Percentiles rank a stretch among this genome's conserved stretches.
Evolutionary conservation across 75 land plant genomes (phyloP).

Genomic region (Sequoia sempervirens): DNA sequence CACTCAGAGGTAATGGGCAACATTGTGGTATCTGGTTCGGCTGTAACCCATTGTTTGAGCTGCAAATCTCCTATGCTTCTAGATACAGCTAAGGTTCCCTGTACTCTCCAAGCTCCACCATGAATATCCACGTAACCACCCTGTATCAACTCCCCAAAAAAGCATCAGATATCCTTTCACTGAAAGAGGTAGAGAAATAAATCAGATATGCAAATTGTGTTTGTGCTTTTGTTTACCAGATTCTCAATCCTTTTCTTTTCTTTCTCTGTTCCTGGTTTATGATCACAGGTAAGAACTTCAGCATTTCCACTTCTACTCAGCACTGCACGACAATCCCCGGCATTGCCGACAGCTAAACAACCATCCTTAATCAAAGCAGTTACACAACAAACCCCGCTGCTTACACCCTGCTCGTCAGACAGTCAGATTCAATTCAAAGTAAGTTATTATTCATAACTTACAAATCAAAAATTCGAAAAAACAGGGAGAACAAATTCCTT

Average conservation of each 20-base stretch:
- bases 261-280: constrained; percentile 38
- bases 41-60: constrained; percentile 57
- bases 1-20: constrained; percentile 38
- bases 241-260: constrained; percentile 53
- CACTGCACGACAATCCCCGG: constrained; percentile 71
- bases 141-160: constrained; percentile 18
- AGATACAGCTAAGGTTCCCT: constrained; percentile 65
- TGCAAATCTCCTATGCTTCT: constrained; percentile 64
- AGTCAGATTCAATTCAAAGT: not conserved
- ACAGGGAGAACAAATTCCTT: not conserved
- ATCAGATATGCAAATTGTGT: not conserved
- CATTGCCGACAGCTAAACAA: constrained; percentile 52
- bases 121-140: constrained; percentile 53
- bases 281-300: constrained; percentile 45
- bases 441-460: not conserved
- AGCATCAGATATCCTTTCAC: not conserved
- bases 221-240: constrained; percentile 26
- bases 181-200: not conserved
- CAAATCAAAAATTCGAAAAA: not conserved
- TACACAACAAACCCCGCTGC: constrained; percentile 63
- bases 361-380: constrained; percentile 56
- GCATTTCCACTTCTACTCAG: constrained; percentile 59
- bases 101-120: constrained; percentile 65
- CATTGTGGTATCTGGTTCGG: constrained; percentile 49
- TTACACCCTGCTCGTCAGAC: constrained; percentile 26